A percentile compares a stretch with the other conserved stretches of the same genome.
Evolutionary conservation across 352 stramenopile genomes (phyloP).

Genomic region (Globisporangium paddicum): DNA sequence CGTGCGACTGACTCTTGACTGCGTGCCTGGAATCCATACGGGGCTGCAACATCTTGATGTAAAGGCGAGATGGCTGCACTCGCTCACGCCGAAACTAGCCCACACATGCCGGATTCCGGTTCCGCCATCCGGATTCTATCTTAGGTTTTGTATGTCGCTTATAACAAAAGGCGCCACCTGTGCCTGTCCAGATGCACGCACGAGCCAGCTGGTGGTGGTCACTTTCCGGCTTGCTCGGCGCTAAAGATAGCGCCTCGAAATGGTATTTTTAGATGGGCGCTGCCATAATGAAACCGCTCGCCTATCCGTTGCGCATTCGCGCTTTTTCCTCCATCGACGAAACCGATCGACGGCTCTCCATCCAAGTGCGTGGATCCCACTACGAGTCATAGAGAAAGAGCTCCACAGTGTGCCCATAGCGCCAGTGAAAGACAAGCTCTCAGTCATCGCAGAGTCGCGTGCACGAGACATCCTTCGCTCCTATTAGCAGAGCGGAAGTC

Average conservation of each 20-base stretch:
- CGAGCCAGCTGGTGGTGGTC: not conserved
- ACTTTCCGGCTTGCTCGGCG: not conserved
- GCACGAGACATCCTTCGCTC: not conserved
- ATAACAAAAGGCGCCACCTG: not conserved
- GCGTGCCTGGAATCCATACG: not conserved
- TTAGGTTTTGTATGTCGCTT: conserved; percentile 3
- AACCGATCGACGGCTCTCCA: not conserved
- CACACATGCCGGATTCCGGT: not conserved
- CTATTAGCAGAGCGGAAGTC: not conserved
- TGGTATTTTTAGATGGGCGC: not conserved
- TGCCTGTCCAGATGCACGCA: not conserved
- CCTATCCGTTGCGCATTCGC: conserved; percentile 2
- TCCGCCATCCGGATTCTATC: not conserved
- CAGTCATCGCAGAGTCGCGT: not conserved
- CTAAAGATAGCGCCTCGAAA: not conserved
- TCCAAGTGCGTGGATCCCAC: not conserved
- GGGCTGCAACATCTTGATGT: not conserved
- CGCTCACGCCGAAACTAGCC: not conserved
- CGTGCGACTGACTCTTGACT: not conserved
- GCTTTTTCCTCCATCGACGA: not conserved
- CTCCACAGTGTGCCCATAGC: not conserved
- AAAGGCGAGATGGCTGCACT: not conserved
- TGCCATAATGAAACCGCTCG: not conserved
- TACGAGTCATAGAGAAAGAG: not conserved
- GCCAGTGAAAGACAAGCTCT: not conserved